phyloP scores from a whole-genome alignment of 148 eudicot species.

The Diospyros kaki region DNA sequence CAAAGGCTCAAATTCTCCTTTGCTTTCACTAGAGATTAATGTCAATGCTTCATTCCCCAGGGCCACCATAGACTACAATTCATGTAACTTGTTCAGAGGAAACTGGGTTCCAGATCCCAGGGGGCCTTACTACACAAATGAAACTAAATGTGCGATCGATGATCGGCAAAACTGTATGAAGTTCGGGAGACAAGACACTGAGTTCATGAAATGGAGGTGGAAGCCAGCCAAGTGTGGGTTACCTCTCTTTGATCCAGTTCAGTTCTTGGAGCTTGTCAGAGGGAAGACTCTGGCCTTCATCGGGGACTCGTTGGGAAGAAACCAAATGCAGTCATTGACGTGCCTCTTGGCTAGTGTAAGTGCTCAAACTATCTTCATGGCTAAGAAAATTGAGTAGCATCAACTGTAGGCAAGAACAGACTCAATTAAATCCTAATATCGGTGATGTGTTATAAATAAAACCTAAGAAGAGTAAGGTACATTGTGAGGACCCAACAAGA shows the following conservation, averaged over 20 bases:
- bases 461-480: too few relatives aligned
- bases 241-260: slow-evolving; percentile 18
- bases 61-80: not conserved
- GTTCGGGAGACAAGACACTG: too few relatives aligned
- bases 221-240: slow-evolving; percentile 21
- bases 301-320: slow-evolving; percentile 31
- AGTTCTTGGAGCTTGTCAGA: slow-evolving; percentile 21
- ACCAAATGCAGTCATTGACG: too few relatives aligned
- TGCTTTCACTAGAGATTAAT: not conserved
- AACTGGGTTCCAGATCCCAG: not conserved
- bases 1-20: too few relatives aligned
- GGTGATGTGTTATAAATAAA: too few relatives aligned
- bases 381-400: too few relatives aligned
- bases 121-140: not conserved
- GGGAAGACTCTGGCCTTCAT: slow-evolving; percentile 37
- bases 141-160: not conserved
- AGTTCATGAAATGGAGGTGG: slow-evolving; percentile 43
- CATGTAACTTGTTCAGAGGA: not conserved
- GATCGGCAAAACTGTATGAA: slow-evolving; percentile 3
- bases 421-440: too few relatives aligned
- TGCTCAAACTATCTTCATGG: too few relatives aligned
- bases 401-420: too few relatives aligned
- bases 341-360: too few relatives aligned
- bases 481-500: too few relatives aligned
- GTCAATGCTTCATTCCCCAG: not conserved